Percentiles rank a stretch among this genome's conserved stretches.
Conservation (phyloP, 352 stramenopile genomes). For the Globisporangium nunn region DNA sequence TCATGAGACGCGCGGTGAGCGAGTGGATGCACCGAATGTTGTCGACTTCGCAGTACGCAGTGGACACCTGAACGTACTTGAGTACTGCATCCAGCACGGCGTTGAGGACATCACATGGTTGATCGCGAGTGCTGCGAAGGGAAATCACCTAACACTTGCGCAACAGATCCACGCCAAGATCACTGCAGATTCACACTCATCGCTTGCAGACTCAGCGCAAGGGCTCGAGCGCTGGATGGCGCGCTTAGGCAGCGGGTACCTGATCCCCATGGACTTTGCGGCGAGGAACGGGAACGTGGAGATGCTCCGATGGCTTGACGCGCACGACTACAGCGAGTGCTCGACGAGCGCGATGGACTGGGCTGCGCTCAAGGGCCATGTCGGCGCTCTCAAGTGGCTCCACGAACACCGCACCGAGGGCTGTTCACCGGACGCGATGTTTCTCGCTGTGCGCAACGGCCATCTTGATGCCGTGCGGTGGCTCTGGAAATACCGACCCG, state of each 20-base stretch:
- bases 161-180: background rate
- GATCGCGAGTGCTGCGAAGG: background rate
- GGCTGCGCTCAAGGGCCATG: background rate
- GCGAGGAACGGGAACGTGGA: background rate
- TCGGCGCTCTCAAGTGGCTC: slow-evolving; percentile 4
- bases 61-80: background rate
- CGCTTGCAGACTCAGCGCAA: background rate
- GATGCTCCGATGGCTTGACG: background rate
- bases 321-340: background rate
- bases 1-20: background rate
- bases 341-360: background rate
- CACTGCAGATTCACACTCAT: background rate
- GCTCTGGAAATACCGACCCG: background rate
- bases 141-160: background rate
- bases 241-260: too few species aligned
- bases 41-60: background rate
- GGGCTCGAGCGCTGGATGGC: background rate
- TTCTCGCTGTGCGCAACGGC: background rate
- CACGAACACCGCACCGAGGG: slow-evolving; percentile 12
- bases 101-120: background rate
- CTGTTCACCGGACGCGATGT: slow-evolving; percentile 10
- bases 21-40: background rate
- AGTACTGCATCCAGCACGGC: background rate
- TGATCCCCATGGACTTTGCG: background rate
- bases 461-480: background rate